Evolutionary conservation across 305 asterid genomes (phyloP).

Genomic region (Fraxinus paxiana): DNA sequence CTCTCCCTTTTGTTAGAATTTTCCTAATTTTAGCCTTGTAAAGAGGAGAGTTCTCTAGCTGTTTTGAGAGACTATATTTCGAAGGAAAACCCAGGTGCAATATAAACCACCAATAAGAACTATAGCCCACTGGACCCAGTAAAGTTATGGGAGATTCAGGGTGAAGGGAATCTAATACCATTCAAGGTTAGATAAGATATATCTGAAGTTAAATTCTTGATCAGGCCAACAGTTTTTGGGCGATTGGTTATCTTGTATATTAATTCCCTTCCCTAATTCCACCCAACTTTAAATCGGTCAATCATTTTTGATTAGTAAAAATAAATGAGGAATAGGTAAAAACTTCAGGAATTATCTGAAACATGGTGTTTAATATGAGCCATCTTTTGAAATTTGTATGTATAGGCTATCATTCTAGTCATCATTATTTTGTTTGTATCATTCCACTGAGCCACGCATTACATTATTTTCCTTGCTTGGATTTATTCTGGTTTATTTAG

Average conservation of each 20-base stretch:
- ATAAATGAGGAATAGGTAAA: neutral
- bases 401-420: neutral
- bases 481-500: conserved; percentile 9
- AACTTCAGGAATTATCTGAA: neutral
- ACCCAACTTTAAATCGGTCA: neutral
- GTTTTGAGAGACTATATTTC: neutral
- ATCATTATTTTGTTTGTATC: neutral
- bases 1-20: neutral
- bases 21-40: neutral
- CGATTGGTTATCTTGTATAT: neutral
- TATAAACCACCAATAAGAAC: neutral
- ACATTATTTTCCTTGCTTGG: neutral
- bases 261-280: neutral
- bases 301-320: neutral
- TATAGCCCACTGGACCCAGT: neutral
- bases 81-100: neutral
- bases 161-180: neutral
- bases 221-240: neutral
- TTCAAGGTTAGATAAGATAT: neutral
- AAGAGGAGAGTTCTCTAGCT: neutral
- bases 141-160: neutral
- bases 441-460: conserved; percentile 1
- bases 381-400: neutral
- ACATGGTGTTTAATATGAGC: neutral
- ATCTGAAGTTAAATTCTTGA: neutral